Base-by-base conservation (phyloP, 2,329 filamentous ascomycete genomes). In the Aspergillus tanneri region DNA sequence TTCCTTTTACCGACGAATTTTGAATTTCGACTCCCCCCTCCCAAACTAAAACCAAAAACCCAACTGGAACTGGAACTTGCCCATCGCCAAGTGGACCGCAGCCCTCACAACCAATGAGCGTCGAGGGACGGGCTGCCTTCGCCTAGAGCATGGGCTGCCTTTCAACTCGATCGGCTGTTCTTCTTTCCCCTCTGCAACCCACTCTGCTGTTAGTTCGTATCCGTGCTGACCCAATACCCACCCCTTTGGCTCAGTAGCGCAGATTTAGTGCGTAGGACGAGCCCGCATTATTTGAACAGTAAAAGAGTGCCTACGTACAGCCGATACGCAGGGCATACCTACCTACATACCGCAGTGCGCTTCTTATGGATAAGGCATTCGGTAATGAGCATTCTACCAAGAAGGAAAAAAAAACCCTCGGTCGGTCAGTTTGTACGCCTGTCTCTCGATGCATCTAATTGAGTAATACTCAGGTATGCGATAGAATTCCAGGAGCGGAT, bases 171-270 rank as follows among this genome's bases (percentile, higher is more conserved):
- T 53, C 47, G 41, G 47, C 37, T 37, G 41, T 39, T 35, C 39
- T 47, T 50, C 44, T 27, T 42, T 22, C 36, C 42, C 43, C 47
- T 47, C 46, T 42, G 45, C 43, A 43, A 52, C 22, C 36, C 42
- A 40, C 47, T 47, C 46, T 42, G 45, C 43, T 44, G 52, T 47
- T 52, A 16, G 36, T 18, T 28, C 34, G 40, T 24, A 42, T 49
- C 46, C 34, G 43, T 24, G 39, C 44, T 43, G 44, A 41, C 47
- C 53, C 55, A 53, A 50, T 47, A 53, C 46, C 55, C 57, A 59
- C 54, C 52, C 36, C 52, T 53, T 49, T 43, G 57, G 55, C 52
- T 53, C 51, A 39, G 46, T 53, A 43, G 49, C 45, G 53, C 51
- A 42, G 48, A 21, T 22, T 47, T 41, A 47, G 44, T 46, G 42